Base-by-base conservation (phyloP, 176 grass and related monocot species). In the Oryza punctata region DNA sequence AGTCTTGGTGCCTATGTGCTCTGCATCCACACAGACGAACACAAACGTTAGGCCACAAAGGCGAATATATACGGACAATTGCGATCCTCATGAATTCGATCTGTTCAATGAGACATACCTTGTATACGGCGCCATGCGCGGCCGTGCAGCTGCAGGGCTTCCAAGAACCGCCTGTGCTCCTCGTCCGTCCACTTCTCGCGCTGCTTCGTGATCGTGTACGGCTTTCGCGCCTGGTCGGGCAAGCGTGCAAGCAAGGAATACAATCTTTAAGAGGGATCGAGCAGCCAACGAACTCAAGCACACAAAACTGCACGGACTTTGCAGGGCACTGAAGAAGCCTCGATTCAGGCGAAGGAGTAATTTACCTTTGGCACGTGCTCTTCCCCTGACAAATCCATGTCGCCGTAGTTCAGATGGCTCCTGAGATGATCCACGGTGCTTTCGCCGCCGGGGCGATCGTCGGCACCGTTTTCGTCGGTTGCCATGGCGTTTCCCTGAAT, bases 141-240 rank as follows among this genome's bases (percentile, higher is more conserved):
- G 7, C 95, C 92, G 75, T 98, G 86, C 3, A 98, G 23, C 81
- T 91, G 95, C 37, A 98, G 81, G 84, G 95, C 95, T 13, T 98
- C 95, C 2, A 98, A 19, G 88, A 98, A 98, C 21, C 86, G 90
- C 41, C 65, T 89, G 86, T 98, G 95, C 78, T 98, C 95, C 1
- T 93, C 92, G 84, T 98, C 92, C 6, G 92, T 88, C 95, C 95
- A 98, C 77, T 90, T 98, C 81, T 98, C 95, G 21, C 95, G 87
- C 72, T 98, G 95, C 88, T 98, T 98, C 0, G 92, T 93, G 90
- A 98, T 93, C 11, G 92, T 98, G 88, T 98, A 98, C 75, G 95
- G 88, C 87, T 98, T 98, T 43, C 95, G 91, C 76, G 81, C 85
- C 95, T 97, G 87, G n/a, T 73, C 47, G 26, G 8, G 14, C 47